Evolutionary conservation across 208 protist species (phyloP).

Genomic region (Crithidia expoeki): DNA sequence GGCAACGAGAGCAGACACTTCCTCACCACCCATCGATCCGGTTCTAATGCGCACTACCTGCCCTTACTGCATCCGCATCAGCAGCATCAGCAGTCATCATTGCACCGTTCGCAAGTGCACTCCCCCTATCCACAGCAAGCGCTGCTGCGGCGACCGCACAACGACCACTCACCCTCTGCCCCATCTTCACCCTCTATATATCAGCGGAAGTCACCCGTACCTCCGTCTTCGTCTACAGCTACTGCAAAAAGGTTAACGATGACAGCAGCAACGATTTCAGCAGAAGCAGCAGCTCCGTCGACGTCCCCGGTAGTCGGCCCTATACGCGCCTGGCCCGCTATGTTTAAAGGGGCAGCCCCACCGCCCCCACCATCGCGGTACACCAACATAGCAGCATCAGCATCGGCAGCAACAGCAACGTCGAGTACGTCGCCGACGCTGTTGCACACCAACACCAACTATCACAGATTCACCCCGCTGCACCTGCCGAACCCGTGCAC

Average conservation of each 20-base stretch:
- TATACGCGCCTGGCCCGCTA: neutral
- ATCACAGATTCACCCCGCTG: neutral
- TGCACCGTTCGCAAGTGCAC: neutral
- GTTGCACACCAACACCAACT: neutral
- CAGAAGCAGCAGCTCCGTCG: neutral
- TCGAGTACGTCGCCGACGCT: neutral
- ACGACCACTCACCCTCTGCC: neutral
- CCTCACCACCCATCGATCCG: neutral
- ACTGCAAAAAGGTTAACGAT: neutral
- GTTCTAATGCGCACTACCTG: neutral
- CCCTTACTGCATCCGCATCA: neutral
- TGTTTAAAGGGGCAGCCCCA: slow-evolving; percentile 10
- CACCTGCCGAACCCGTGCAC: slow-evolving; percentile 2
- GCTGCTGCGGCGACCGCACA: neutral
- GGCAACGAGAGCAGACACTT: neutral
- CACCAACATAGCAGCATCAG: neutral
- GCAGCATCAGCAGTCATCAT: neutral
- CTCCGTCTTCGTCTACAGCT: neutral
- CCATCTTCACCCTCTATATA: neutral
- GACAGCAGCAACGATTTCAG: neutral
- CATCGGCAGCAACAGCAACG: too few species aligned
- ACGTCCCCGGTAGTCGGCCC: neutral
- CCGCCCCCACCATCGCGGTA: slow-evolving; percentile 4
- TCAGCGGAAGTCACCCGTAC: neutral
- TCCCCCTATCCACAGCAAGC: slow-evolving; percentile 2